Conservation (phyloP, 108 stramenopile species). For the Cyclotella baltica region DNA sequence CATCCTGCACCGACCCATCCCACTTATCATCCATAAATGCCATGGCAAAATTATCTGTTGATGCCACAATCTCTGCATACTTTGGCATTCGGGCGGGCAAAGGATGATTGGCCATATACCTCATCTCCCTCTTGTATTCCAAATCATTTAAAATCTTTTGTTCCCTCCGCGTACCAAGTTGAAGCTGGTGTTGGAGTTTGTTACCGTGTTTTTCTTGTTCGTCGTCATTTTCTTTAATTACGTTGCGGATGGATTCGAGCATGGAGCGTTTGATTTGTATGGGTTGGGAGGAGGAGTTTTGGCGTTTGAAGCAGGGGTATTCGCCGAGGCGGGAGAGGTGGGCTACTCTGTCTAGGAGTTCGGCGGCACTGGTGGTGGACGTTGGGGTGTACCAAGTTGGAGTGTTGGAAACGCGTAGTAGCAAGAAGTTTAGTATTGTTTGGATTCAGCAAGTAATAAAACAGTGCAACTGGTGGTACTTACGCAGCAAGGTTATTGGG, state of each 20-base stretch:
- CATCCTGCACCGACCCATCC: constrained; percentile 51
- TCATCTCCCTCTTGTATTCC: constrained; percentile 30
- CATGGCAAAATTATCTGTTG: constrained; percentile 3
- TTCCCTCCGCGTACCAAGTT: constrained; percentile 8
- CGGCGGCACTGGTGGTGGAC: no score
- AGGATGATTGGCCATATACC: constrained; percentile 35
- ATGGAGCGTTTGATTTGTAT: constrained; percentile 24
- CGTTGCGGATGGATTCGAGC: constrained; percentile 27
- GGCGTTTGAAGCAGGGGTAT: constrained; percentile 11
- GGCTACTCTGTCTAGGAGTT: constrained; percentile 56
- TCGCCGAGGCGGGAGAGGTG: constrained; percentile 20
- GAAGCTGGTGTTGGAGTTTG: constrained; percentile 2
- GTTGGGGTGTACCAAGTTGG: no score
- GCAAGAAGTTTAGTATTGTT: no score
- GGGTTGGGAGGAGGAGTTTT: background rate
- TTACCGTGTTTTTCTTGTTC: constrained; percentile 1
- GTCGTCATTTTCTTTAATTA: constrained; percentile 30
- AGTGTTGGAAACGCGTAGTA: no score
- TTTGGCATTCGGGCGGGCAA: constrained; percentile 46
- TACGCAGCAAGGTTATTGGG: constrained; percentile 59
- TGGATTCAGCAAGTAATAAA: no score
- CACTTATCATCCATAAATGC: constrained; percentile 42
- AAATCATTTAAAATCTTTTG: constrained; percentile 21
- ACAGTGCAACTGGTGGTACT: no score
- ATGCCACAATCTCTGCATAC: constrained; percentile 32